These are phyloP conservation scores for Moesziomyces aphidis DNA, from an alignment of 1,284 basidiomycete species.

Conservation along the genomic window DNA sequence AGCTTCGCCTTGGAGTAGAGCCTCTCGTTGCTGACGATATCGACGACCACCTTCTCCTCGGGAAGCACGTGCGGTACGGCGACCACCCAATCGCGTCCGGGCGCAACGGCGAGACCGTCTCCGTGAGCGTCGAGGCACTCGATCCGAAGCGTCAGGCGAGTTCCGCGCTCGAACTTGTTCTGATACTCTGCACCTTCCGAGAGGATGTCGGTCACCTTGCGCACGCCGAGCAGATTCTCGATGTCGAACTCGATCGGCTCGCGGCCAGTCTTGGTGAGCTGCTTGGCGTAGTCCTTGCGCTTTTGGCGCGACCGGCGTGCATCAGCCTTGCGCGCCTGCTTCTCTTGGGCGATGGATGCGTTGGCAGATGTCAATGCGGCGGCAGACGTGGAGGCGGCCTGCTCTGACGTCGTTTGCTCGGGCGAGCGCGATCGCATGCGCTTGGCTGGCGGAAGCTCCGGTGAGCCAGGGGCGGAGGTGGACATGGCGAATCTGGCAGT, in stretches of 20 bases:
- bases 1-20: slow-evolving; percentile 57
- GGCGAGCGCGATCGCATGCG: slow-evolving; percentile 37
- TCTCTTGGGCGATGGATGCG: slow-evolving; percentile 15
- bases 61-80: slow-evolving; percentile 62
- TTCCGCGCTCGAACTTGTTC: slow-evolving; percentile 47
- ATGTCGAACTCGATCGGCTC: slow-evolving; percentile 66
- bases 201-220: slow-evolving; percentile 53
- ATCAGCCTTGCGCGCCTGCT: slow-evolving; percentile 44
- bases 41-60: slow-evolving; percentile 54
- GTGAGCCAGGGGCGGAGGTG: slow-evolving; percentile 17
- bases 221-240: slow-evolving; percentile 52
- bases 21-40: slow-evolving; percentile 56
- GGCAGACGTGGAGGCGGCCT: slow-evolving; percentile 13
- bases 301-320: slow-evolving; percentile 52
- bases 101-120: slow-evolving; percentile 60
- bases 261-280: slow-evolving; percentile 60
- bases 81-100: slow-evolving; percentile 58
- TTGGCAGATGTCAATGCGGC: background rate
- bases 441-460: slow-evolving; percentile 36
- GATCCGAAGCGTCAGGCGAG: slow-evolving; percentile 51
- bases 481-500: slow-evolving; percentile 8
- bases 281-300: slow-evolving; percentile 56
- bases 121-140: slow-evolving; percentile 64
- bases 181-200: slow-evolving; percentile 51
- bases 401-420: background rate